Evolutionary conservation across 345 rosid genomes (phyloP).

Genomic region (Physaria fendleri): DNA sequence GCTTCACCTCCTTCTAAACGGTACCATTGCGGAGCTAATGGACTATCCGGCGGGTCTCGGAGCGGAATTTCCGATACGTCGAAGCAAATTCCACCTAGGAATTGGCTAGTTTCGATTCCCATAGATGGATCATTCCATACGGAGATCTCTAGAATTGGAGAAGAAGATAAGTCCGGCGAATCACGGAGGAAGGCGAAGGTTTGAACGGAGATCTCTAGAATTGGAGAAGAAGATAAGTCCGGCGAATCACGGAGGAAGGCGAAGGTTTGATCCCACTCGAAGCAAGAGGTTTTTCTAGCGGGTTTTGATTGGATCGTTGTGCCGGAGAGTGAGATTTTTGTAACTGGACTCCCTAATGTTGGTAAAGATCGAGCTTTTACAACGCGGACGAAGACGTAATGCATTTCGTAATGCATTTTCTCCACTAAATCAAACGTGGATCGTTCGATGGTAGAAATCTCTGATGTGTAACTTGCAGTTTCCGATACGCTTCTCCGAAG

Average conservation of each 20-base stretch:
- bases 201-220: conserved; percentile 62
- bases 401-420: conserved; percentile 95
- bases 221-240: conserved; percentile 45
- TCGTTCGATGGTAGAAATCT: conserved; percentile 51
- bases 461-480: conserved; percentile 41
- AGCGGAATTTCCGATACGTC: conserved; percentile 72
- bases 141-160: conserved; percentile 49
- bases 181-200: conserved; percentile 81
- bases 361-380: conserved; percentile 71
- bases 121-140: conserved; percentile 40
- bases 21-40: conserved; percentile 94
- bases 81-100: conserved; percentile 79
- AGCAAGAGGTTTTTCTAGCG: conserved; percentile 48
- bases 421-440: conserved; percentile 85
- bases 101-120: conserved; percentile 31
- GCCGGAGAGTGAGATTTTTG: conserved; percentile 46
- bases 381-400: conserved; percentile 72
- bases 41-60: conserved; percentile 94
- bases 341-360: conserved; percentile 60
- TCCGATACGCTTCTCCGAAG: conserved; percentile 36
- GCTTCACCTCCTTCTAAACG: conserved; percentile 71
- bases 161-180: conserved; percentile 54
- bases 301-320: conserved; percentile 47
- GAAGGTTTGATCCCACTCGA: conserved; percentile 91
- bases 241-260: conserved; percentile 76